Conservation (phyloP, 2,329 filamentous ascomycete genomes). For the Clarireedia paspali region DNA sequence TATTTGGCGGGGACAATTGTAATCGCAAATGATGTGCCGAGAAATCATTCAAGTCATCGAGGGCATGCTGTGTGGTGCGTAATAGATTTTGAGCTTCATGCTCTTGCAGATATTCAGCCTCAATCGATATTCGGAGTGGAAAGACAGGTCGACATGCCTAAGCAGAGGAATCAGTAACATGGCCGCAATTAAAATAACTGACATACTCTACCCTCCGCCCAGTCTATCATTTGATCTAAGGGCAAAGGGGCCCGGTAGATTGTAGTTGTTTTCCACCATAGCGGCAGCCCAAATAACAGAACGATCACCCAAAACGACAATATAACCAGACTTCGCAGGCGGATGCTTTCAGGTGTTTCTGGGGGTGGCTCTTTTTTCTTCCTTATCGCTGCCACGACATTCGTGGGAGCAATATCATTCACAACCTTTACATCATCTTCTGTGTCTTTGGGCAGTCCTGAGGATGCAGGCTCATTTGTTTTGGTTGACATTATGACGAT, state of each 20-base stretch:
- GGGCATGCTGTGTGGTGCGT: conserved; percentile 72
- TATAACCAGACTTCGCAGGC: conserved; percentile 67
- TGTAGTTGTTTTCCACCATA: conserved; percentile 94
- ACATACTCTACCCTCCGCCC: conserved; percentile 80
- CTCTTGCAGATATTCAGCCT: conserved; percentile 57
- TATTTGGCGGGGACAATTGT: conserved; percentile 44
- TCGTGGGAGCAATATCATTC: conserved; percentile 14
- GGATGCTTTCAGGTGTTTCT: conserved; percentile 63
- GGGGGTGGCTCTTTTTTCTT: conserved; percentile 50
- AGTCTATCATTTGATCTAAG: conserved; percentile 76
- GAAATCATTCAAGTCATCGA: conserved; percentile 83
- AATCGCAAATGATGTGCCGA: conserved; percentile 75
- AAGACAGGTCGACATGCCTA: conserved; percentile 85
- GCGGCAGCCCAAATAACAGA: conserved; percentile 73
- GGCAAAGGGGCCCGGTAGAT: conserved; percentile 85
- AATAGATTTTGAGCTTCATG: conserved; percentile 67
- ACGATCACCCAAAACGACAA: conserved; percentile 88
- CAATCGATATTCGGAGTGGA: conserved; percentile 72
- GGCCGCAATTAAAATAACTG: neutral
- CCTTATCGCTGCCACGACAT: conserved; percentile 19
- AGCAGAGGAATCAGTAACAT: conserved; percentile 15
- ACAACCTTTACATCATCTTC: conserved; percentile 7
- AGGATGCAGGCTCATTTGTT: conserved; percentile 11
- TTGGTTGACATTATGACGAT: conserved; percentile 17
- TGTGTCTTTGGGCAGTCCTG: conserved; percentile 1